Base-by-base conservation (phyloP, 2,329 filamentous ascomycete genomes). In the Penicillium decumbens region DNA sequence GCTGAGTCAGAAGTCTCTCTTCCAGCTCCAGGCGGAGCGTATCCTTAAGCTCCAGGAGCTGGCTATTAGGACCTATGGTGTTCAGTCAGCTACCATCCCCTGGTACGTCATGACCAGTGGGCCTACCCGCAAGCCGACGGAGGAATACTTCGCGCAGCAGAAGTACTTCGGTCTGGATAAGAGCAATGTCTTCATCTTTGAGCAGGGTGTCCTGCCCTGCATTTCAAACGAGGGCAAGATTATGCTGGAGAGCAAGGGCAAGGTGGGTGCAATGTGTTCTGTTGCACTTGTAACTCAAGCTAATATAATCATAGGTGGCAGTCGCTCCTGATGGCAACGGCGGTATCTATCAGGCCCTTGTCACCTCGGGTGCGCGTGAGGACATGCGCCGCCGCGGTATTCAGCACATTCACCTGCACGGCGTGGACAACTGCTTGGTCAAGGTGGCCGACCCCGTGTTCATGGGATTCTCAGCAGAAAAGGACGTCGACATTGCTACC, bases 81-180 rank as follows among this genome's bases (percentile, higher is more conserved):
- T 79, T 58, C 71, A 72, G 55, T 77, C 76, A 47, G 82, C 83
- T 38, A 77, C 86, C 28, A 84, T 97, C 37, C 93, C 93, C 10
- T 98, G 93, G 93, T 98, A 98, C 75, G 89, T 98, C 72, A 98
- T 98, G 93, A 98, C 93, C 64, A 95, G 89, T 65, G 93, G 93
- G 4, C 93, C 93, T 40, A 98, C 93, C 6, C 83, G 91, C 59
- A 83, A 83, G 54, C 89, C 91, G 35, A 98, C 93, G n/a, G 88
- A 95, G 77, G 78, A 87, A 54, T 98, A 93, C 77, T 97, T 98
- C 72, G 76, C 87, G 69, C 80, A 95, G 72, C 80, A 97, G 77
- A 81, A 82, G 50, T 97, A 90, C 78, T 98, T 98, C 70, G 93
- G 93, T 5, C 75, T 98, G 52, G 80, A 85, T 59, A 81, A 88